Evolutionary conservation across 345 rosid genomes (phyloP).

Genomic region (Euphorbia tirucalli): DNA sequence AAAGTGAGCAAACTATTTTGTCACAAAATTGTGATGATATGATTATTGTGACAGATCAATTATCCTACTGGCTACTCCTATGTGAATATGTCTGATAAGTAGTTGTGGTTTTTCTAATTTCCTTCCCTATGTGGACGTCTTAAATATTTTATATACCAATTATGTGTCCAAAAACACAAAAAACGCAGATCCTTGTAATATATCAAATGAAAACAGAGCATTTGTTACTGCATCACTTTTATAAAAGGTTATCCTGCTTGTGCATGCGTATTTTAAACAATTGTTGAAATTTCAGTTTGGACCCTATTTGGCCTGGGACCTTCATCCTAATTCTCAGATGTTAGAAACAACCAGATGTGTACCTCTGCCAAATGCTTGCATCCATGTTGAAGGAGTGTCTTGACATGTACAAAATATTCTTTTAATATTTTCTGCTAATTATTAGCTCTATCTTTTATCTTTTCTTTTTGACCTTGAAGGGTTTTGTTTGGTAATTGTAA

Average conservation of each 20-base stretch:
- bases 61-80: too few relatives aligned
- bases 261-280: background rate
- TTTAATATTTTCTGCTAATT: too few relatives aligned
- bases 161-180: background rate
- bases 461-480: background rate
- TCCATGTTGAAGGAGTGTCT: background rate
- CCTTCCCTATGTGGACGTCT: too few relatives aligned
- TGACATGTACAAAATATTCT: background rate
- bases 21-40: too few relatives aligned
- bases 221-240: background rate
- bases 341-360: background rate
- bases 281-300: background rate
- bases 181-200: background rate
- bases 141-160: too few relatives aligned
- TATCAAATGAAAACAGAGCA: background rate
- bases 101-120: too few relatives aligned
- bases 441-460: too few relatives aligned
- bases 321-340: background rate
- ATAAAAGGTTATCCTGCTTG: background rate
- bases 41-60: too few relatives aligned
- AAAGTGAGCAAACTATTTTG: too few relatives aligned
- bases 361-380: background rate
- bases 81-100: too few relatives aligned
- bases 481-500: background rate
- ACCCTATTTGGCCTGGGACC: background rate